A percentile compares a stretch with the other conserved stretches of the same genome.
Conservation (phyloP, 2,329 filamentous ascomycete genomes). For the Alternaria angustiovoidea region DNA sequence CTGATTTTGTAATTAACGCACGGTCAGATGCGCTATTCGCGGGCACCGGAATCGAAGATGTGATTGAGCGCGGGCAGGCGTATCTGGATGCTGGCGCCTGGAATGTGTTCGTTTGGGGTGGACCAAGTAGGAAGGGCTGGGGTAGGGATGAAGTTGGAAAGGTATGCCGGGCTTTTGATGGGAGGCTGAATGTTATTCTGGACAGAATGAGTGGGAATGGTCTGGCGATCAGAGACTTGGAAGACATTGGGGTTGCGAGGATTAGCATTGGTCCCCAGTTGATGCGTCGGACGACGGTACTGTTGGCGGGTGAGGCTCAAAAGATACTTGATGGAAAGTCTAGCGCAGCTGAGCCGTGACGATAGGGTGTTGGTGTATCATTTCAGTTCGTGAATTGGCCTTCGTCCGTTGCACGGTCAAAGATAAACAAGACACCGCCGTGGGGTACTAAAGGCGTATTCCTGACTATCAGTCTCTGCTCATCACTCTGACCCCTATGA, state of each 20-base stretch:
- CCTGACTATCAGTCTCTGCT: background rate
- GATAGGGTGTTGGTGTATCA: background rate
- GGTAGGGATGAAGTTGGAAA: constrained; percentile 33
- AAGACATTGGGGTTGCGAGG: constrained; percentile 42
- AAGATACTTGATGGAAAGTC: constrained; percentile 28
- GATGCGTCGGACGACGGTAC: constrained; percentile 27
- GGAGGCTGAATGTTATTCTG: constrained; percentile 41
- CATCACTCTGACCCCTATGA: background rate
- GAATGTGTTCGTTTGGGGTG: constrained; percentile 69
- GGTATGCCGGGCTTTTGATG: constrained; percentile 30
- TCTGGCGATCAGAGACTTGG: constrained; percentile 35
- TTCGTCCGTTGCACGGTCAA: background rate
- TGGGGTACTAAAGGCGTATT: background rate
- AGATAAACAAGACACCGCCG: fast-evolving
- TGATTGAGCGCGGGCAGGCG: background rate
- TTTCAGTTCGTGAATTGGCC: background rate
- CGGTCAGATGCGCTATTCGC: background rate
- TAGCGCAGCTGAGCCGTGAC: background rate
- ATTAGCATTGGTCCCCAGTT: constrained; percentile 45
- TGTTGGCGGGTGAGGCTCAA: constrained; percentile 28
- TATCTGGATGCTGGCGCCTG: constrained; percentile 58
- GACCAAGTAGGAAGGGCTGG: constrained; percentile 48
- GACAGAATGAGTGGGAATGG: constrained; percentile 24
- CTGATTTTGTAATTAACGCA: background rate
- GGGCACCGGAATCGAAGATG: background rate